Conservation (phyloP, 352 stramenopile genomes). For the Globisporangium spiculum region DNA sequence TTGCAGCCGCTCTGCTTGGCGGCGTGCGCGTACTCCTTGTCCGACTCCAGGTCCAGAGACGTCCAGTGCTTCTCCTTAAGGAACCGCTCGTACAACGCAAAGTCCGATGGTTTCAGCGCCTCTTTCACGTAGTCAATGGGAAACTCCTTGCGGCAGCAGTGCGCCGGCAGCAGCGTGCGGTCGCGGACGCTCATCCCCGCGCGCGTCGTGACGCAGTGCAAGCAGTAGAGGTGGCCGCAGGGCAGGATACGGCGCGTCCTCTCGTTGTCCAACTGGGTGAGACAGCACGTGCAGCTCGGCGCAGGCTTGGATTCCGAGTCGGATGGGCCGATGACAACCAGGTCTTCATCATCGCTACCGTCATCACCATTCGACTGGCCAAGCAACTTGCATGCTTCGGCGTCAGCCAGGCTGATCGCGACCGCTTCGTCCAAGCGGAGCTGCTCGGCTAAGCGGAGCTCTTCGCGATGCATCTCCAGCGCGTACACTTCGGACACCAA, state of each 20-base stretch:
- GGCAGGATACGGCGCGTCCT: constrained; percentile 12
- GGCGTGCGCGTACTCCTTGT: constrained; percentile 52
- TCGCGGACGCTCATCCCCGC: constrained; percentile 58
- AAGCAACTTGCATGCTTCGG: constrained; percentile 15
- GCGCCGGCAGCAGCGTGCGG: constrained; percentile 29
- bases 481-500: constrained; percentile 3
- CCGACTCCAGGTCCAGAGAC: constrained; percentile 40
- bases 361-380: background rate
- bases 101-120: background rate
- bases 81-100: constrained; percentile 15
- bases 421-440: constrained; percentile 23
- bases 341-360: constrained; percentile 8
- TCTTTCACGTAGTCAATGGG: constrained; percentile 16
- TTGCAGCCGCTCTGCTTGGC: constrained; percentile 29
- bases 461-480: constrained; percentile 22
- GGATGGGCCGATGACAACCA: background rate
- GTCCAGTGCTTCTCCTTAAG: constrained; percentile 17
- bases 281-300: constrained; percentile 17
- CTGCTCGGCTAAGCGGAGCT: constrained; percentile 18
- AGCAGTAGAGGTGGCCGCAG: constrained; percentile 70
- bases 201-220: constrained; percentile 45
- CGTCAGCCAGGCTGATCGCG: constrained; percentile 22
- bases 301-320: constrained; percentile 7
- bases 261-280: background rate
- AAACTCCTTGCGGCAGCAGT: constrained; percentile 17